Percentiles rank a stretch among this genome's conserved stretches.
Evolutionary conservation across 768 basidiomycete species (phyloP).

Genomic region (Leccinum arenicola): DNA sequence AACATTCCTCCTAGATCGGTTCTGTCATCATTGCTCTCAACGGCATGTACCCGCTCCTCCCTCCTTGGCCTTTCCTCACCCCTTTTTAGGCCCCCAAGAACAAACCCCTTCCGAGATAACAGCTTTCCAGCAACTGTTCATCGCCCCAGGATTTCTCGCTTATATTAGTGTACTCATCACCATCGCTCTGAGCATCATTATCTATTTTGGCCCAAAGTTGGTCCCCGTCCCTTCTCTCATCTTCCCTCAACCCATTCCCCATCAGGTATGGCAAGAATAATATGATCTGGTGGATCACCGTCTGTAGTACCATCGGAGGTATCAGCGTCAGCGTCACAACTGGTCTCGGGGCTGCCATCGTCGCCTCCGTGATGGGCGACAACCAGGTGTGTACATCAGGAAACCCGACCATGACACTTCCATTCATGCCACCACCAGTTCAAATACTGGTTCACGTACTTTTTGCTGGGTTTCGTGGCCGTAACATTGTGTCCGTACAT

Average conservation of each 20-base stretch:
- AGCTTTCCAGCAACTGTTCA: slow-evolving; percentile 75
- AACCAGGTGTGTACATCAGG: slow-evolving; percentile 59
- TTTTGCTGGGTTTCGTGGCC: slow-evolving; percentile 78
- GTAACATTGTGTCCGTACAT: slow-evolving; percentile 68
- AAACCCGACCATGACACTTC: neutral
- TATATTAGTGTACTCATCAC: slow-evolving; percentile 64
- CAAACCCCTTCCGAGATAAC: slow-evolving; percentile 63
- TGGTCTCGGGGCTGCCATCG: slow-evolving; percentile 88
- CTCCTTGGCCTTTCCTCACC: slow-evolving; percentile 1
- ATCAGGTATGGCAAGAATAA: slow-evolving; percentile 79
- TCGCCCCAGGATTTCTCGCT: slow-evolving; percentile 79
- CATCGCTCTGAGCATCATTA: slow-evolving; percentile 64
- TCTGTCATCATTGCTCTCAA: slow-evolving; percentile 91
- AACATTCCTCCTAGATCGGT: slow-evolving; percentile 51
- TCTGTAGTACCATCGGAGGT: slow-evolving; percentile 97
- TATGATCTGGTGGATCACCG: slow-evolving; percentile 93
- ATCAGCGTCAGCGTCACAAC: slow-evolving; percentile 93
- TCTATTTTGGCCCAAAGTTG: slow-evolving; percentile 80
- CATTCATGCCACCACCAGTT: slow-evolving; percentile 49
- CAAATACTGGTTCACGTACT: slow-evolving; percentile 90
- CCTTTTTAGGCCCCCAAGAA: slow-evolving; percentile 60
- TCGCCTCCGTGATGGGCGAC: slow-evolving; percentile 69
- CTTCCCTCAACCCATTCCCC: neutral
- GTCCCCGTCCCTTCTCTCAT: slow-evolving; percentile 17
- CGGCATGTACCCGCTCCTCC: slow-evolving; percentile 37